Evolutionary conservation across 345 rosid species (phyloP).

Genomic region (Rhodamnia argentea): DNA sequence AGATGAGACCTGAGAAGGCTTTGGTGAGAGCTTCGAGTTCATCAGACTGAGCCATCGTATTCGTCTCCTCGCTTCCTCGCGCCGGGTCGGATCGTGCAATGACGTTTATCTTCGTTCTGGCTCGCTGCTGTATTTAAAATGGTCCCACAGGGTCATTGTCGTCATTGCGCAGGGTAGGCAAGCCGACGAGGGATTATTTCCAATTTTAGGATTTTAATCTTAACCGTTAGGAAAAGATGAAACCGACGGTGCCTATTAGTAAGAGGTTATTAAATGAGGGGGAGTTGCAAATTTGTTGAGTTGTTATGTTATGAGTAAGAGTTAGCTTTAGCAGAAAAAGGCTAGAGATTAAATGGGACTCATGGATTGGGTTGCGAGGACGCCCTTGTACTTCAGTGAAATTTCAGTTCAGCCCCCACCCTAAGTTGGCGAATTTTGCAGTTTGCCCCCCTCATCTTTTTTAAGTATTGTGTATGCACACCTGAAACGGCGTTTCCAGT

Average conservation of each 20-base stretch:
- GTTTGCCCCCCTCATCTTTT: not conserved
- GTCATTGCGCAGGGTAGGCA: slow-evolving; percentile 7
- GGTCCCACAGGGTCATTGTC: slow-evolving; percentile 18
- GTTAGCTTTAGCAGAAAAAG: not conserved
- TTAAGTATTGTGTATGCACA: not conserved
- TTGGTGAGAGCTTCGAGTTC: slow-evolving; percentile 35
- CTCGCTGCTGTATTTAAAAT: slow-evolving; percentile 14
- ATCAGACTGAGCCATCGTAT: slow-evolving; percentile 42
- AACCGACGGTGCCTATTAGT: not conserved
- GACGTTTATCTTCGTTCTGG: not conserved
- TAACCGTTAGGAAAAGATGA: not conserved
- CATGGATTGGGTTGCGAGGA: not conserved
- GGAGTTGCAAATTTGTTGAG: not conserved
- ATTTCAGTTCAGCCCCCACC: not conserved
- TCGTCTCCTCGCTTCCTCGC: not conserved
- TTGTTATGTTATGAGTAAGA: not conserved
- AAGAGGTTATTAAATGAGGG: not conserved
- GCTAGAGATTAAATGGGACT: not conserved
- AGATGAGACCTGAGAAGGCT: slow-evolving; percentile 59
- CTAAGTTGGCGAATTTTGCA: not conserved
- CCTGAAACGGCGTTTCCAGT: not conserved
- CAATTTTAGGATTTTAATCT: not conserved
- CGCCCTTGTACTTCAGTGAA: not conserved
- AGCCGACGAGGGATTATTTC: not conserved
- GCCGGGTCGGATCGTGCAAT: not conserved